Evolutionary conservation across 495 filamentous ascomycete genomes (phyloP).

Genomic region (Chaetomium tenue): DNA sequence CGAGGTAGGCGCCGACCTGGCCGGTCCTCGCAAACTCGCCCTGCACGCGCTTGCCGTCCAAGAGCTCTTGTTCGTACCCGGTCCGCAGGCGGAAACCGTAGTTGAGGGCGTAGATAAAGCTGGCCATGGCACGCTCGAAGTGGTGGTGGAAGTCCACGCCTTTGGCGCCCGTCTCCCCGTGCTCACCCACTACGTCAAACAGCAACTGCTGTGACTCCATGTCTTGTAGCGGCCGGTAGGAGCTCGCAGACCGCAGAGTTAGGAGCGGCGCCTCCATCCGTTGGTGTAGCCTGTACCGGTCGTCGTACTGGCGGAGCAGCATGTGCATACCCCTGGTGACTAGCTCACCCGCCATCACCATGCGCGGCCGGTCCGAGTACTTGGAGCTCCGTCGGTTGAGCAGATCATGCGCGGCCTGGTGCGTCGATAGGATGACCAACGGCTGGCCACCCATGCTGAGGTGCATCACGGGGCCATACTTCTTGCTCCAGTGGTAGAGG

Average conservation of each 20-base stretch:
- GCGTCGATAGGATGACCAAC: neutral
- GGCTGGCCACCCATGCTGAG: too few relatives aligned
- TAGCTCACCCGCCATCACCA: constrained; percentile 41
- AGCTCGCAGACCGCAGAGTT: constrained; percentile 35
- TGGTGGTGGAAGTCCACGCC: constrained; percentile 17
- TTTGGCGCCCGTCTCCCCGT: neutral
- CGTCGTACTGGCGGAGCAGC: constrained; percentile 29
- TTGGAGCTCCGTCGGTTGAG: constrained; percentile 30
- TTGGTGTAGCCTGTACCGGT: constrained; percentile 23
- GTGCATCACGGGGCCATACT: too few relatives aligned
- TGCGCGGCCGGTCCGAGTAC: constrained; percentile 28
- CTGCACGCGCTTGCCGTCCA: constrained; percentile 17
- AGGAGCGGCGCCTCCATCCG: constrained; percentile 27
- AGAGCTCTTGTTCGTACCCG: constrained; percentile 3
- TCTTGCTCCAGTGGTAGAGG: too few relatives aligned
- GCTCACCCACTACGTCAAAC: constrained; percentile 18
- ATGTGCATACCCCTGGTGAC: constrained; percentile 30
- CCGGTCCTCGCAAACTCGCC: constrained; percentile 18
- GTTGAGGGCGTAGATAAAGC: constrained; percentile 17
- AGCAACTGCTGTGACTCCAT: constrained; percentile 23
- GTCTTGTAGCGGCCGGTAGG: constrained; percentile 34
- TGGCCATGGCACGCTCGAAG: constrained; percentile 17
- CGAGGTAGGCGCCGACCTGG: constrained; percentile 18
- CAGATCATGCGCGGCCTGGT: constrained; percentile 34
- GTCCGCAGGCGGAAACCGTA: constrained; percentile 13